Base-by-base conservation (phyloP, 139 green algal species). In the Deuterostichococcus epilithicus region DNA sequence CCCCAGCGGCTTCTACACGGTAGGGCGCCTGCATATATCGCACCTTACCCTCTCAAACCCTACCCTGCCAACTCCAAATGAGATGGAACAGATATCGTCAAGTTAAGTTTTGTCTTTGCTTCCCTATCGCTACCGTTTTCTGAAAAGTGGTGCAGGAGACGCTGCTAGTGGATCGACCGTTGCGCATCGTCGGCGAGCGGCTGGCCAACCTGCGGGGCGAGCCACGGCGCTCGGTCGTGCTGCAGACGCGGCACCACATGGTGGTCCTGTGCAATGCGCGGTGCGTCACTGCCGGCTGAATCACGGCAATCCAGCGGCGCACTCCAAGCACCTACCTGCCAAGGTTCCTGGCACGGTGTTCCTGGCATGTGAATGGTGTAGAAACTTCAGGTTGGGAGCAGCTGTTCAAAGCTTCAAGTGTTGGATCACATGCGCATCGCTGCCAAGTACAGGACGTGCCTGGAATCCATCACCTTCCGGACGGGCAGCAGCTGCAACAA, bases 231-330 rank as follows among this genome's bases (percentile, higher is more conserved):
- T 38, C 23, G 3, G 73, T 78, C 18, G 73, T 78, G 23, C 10
- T 78, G 20, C 73, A 78, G 28, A 52, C 6, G n/a, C 33, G 32
- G 3, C 59, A 28, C 5, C n/a, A 33, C 15, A 39, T 78, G 59
- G 35, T 26, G 25, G 36, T 60, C 26, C 33, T 78, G 35, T 71
- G 34, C 73, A 78, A 78, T 25, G 73, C 73, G 20, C 26, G 47
- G 59, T 71, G 36, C 32, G 72, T 32, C 32, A 20, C 32, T 47
- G 38, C n/a, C 13, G 42, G 42, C 42, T 8, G 42, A 52, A 8
- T 8, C 42, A 52, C 42, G 13, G 13, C 42, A 52, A 52, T 13
- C 13, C 42, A 52, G 13, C n/a, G n/a, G n/a, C n/a, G n/a, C n/a
- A n/a, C n/a, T n/a, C n/a, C n/a, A n/a, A n/a, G n/a, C n/a, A n/a